Percentiles rank a stretch among this genome's conserved stretches.
Evolutionary conservation across 78 protist species (phyloP).

Genomic region (Protostelium mycophagum): DNA sequence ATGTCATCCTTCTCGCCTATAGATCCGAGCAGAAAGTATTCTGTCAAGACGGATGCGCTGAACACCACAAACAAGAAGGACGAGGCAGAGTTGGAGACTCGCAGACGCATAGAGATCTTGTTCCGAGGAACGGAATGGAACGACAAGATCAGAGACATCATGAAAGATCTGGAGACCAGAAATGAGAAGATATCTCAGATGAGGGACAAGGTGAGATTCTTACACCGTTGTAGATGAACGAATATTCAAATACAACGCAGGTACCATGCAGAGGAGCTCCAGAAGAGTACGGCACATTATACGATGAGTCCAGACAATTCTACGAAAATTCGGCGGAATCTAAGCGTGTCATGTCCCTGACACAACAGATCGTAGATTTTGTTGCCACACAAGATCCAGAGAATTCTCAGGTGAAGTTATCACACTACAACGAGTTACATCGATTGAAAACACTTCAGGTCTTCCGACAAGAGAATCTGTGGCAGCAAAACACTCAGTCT

Average conservation of each 20-base stretch:
- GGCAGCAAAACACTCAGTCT: conserved; percentile 48
- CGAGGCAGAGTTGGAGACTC: not conserved
- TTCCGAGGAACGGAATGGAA: not conserved
- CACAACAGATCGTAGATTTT: conserved; percentile 28
- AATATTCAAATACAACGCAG: not conserved
- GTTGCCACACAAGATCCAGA: not conserved
- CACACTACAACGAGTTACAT: not conserved
- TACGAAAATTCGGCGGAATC: not conserved
- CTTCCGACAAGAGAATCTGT: conserved; percentile 16
- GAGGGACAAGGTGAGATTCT: not conserved
- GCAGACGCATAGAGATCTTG: not conserved
- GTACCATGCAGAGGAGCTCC: not conserved
- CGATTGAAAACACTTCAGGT: not conserved
- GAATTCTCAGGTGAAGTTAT: not conserved
- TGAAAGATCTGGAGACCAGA: not conserved
- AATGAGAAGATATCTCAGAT: not conserved
- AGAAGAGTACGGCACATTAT: not conserved
- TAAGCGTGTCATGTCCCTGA: not conserved
- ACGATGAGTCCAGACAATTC: not conserved
- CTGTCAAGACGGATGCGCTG: not conserved
- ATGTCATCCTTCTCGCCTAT: not conserved
- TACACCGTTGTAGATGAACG: not conserved
- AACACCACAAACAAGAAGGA: not conserved
- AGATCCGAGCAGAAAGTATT: not conserved
- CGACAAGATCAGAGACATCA: not conserved